Conservation (phyloP, 176 grass and related monocot species). For the Carex littledalei region DNA sequence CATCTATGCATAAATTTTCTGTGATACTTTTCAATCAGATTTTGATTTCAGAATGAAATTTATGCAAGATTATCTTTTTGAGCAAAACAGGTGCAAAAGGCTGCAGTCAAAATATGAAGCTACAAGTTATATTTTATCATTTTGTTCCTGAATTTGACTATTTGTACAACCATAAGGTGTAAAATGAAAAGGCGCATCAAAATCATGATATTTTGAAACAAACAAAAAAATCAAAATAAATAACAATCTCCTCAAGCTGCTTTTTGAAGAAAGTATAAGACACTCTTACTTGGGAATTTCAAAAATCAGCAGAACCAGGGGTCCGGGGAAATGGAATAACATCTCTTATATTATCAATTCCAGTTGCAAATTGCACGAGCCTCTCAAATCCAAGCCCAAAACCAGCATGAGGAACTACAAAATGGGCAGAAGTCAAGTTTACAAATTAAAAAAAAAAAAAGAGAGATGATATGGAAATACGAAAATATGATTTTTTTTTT, state of each 20-base stretch:
- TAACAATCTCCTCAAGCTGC: constrained; percentile 16
- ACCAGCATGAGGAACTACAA: constrained; percentile 84
- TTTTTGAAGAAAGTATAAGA: constrained; percentile 8
- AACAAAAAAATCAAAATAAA: background rate
- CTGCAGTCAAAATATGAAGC: background rate
- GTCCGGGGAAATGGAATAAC: constrained; percentile 82
- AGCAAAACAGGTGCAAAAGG: background rate
- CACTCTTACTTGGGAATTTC: constrained; percentile 11
- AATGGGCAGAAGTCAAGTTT: constrained; percentile 15
- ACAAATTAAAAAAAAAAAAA: constrained; percentile 7
- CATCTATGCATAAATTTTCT: background rate
- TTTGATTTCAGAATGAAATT: background rate
- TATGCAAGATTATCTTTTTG: background rate
- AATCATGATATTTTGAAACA: background rate
- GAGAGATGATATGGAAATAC: background rate
- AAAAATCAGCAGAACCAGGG: constrained; percentile 91
- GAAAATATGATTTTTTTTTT: too few relatives aligned
- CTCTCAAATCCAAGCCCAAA: constrained; percentile 98
- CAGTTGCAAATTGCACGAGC: constrained; percentile 91
- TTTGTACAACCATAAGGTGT: background rate
- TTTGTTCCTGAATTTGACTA: background rate
- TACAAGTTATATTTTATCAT: background rate
- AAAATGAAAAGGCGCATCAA: background rate
- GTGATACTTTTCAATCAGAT: background rate
- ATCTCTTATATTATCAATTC: constrained; percentile 95